Evolutionary conservation across 2,329 filamentous ascomycete species (phyloP), one percentile per base, ranked within the genome.

Genomic region (Aspergillus arachidicola): DNA sequence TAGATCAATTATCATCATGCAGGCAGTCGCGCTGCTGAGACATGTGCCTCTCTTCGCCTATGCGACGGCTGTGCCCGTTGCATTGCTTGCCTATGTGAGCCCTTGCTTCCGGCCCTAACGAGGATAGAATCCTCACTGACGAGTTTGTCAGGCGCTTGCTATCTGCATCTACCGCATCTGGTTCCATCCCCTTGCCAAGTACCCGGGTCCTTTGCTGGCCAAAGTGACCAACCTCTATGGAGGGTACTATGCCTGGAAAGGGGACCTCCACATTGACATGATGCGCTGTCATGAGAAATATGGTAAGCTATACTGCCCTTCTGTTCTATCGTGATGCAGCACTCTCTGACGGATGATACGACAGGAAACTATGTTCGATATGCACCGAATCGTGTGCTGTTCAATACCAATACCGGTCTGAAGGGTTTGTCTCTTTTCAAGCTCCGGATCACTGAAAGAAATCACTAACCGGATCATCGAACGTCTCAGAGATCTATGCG

Each of bases 181-280:
- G n/a, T 62, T 62, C 36, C 88, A 91, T 70, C 88, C 88, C 4
- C 77, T 91, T 11, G 83, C 87, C 21, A 86, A 85, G 62, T 89
- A 89, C 66, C 89, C 88, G 1, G 89, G 88, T 1, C 89, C 89
- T 0, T 78, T 89, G 55, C 72, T 89, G 48, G 87, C 86, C 62
- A 89, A 86, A 71, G 76, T 90, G 68, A 88, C 87, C n/a, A 83
- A 88, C 69, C 63, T 71, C 46, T 75, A 72, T 54, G 64, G 51
- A n/a, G 62, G 57, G 12, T 73, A 70, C 55, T 65, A 71, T 59
- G 59, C 67, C 48, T 69, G 64, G 63, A 67, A 60, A 43, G 73
- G 74, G 4, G 67, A 73, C 57, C 64, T 69, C 34, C 74, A 76
- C 64, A 26, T 76, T 14, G 69, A 73, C 41, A 67, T 73, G 34